Base-by-base conservation (phyloP, 2,329 filamentous ascomycete species). In the Phialemoniopsis sp. region DNA sequence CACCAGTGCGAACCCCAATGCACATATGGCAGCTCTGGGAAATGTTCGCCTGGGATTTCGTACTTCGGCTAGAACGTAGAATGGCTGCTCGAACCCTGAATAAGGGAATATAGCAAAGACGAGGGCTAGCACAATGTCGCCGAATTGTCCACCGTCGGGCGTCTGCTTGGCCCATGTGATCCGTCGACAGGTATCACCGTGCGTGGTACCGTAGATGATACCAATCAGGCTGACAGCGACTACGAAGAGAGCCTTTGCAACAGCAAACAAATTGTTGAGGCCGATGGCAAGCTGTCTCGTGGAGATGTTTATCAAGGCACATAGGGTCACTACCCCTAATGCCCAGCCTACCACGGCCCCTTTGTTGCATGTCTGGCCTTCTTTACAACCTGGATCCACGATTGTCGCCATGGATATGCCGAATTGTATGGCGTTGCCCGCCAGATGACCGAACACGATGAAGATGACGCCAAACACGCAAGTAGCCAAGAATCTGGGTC, bases 181-280 rank as follows among this genome's bases (percentile, higher is more conserved):
- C 19, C 39, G 18, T 5, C 37, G 32, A 36, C 46, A 48, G 18
- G 36, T 35, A 16, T 40, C 39, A 15, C 42, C 44, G n/a, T 45
- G 31, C 14, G 35, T 28, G 10, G 40, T 39, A 13, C 46, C 46
- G 37, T 28, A 63, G n/a, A 66, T 51, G 15, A 64, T 54, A 9
- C 56, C 52, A 3, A 68, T 29, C 8, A 68, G 49, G 3, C 59
- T 54, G 13, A 71, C 62, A 5, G 58, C 47, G 6, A 67, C 32
- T 2, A 73, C 54, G 4, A 70, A 55, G 5, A 50, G 37, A 3
- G 68, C 48, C 45, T 73, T 73, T 30, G 64, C 40, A 3, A 61
- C 46, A 7, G 67, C 67, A 36, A 73, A 62, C 13, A 57, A 14
- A 43, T 72, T 72, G 48, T 67, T 67, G 31, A 72, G 40, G 13